A percentile compares a stretch with the other conserved stretches of the same genome.
phyloP scores from a whole-genome alignment of 495 filamentous ascomycete genomes.

The Penicillium paxilli region DNA sequence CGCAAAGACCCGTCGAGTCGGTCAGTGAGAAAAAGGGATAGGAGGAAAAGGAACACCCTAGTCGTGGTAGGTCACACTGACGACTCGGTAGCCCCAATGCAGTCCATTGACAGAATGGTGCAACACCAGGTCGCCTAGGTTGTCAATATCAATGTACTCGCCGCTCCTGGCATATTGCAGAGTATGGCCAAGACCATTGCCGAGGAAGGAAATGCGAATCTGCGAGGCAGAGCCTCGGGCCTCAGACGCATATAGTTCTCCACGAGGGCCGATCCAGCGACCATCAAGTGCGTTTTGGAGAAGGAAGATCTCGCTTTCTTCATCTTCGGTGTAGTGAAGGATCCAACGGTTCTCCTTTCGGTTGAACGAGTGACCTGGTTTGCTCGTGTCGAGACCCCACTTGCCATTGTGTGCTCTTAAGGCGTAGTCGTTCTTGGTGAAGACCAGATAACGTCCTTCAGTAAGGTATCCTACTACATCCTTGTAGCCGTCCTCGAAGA shows the following conservation, averaged over 20 bases:
- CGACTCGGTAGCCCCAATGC: conserved; percentile 33
- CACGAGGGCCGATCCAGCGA: conserved; percentile 34
- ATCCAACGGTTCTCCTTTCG: conserved; percentile 50
- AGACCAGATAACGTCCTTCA: conserved; percentile 50
- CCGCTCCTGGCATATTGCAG: conserved; percentile 31
- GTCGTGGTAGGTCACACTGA: conserved; percentile 48
- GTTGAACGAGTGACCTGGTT: conserved; percentile 29
- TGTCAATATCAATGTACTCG: conserved; percentile 25
- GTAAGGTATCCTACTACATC: conserved; percentile 51
- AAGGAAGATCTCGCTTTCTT: conserved; percentile 43
- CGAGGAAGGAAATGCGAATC: conserved; percentile 40
- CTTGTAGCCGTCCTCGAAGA: conserved; percentile 54
- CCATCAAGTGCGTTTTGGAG: conserved; percentile 51
- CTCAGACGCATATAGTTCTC: conserved; percentile 19
- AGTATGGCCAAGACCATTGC: conserved; percentile 41
- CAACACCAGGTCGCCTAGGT: conserved; percentile 21
- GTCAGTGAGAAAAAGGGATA: background rate
- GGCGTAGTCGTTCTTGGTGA: conserved; percentile 32
- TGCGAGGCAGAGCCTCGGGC: conserved; percentile 26
- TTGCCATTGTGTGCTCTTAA: conserved; percentile 33
- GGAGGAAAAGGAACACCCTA: background rate
- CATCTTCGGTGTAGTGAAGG: conserved; percentile 40
- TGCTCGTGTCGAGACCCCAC: conserved; percentile 15
- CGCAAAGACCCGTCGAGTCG: no score
- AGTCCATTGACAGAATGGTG: background rate